A percentile compares a stretch with the other conserved stretches of the same genome.
These are phyloP conservation scores for Sarocladiaceae sp. DNA, from an alignment of 2,329 filamentous ascomycete genomes.

Conservation along the genomic window DNA sequence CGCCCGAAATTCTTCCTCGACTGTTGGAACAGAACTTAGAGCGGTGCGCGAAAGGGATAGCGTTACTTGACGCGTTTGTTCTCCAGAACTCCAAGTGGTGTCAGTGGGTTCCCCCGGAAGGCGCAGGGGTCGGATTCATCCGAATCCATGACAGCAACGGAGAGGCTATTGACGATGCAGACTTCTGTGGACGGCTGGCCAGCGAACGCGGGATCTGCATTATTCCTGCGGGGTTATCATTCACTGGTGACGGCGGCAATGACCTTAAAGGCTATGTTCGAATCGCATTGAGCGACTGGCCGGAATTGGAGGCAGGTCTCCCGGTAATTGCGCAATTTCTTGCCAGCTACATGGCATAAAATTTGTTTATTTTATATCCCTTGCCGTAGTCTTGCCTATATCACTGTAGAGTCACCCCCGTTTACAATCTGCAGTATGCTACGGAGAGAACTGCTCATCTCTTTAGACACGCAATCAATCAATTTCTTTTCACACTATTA, in stretches of 20 bases:
- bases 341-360: not conserved
- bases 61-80: not conserved
- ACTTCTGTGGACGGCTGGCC: not conserved
- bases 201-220: not conserved
- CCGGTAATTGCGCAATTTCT: not conserved
- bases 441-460: too few species aligned
- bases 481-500: too few species aligned
- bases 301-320: not conserved
- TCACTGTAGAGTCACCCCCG: too few species aligned
- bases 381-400: too few species aligned
- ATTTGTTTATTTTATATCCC: not conserved
- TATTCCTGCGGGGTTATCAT: not conserved
- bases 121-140: not conserved
- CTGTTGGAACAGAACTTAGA: not conserved
- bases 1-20: not conserved
- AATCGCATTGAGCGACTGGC: not conserved
- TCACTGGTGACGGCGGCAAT: not conserved
- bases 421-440: too few species aligned
- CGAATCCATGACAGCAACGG: not conserved
- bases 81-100: not conserved
- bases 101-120: not conserved
- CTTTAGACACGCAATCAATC: too few species aligned
- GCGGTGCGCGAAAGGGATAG: not conserved
- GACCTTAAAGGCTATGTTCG: not conserved
- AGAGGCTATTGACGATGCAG: not conserved